Evolutionary conservation across 176 grass and related monocot genomes (phyloP), one percentile per base, ranked within the genome.

Genomic region (Zea luxurians): DNA sequence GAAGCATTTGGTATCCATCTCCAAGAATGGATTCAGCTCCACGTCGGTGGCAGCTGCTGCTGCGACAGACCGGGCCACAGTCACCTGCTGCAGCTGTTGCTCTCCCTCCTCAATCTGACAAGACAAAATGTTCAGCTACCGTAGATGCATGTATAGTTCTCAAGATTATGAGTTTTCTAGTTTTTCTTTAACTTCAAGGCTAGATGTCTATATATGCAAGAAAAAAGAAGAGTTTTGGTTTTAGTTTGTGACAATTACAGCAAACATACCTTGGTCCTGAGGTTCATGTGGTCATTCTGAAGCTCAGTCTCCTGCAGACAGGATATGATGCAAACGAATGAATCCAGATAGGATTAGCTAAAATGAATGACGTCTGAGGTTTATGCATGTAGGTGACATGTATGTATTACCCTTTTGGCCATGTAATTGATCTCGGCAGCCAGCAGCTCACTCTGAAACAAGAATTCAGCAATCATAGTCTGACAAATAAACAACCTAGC

Each of bases 1-100:
- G 83, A 83, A 86, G 71, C 77, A 77, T 73, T 88, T 92, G 48
- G 84, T 83, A 77, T 88, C 86, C 52, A 92, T 67, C 61, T 61
- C 58, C 37, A 81, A 68, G 74, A 87, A 75, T 1, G 66, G 41
- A 41, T 82, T 69, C 40, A 77, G 68, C 57, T 82, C 78, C 47
- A 67, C 45, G 15, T n/a, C 41, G 17, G 68, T 61, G 12, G 59
- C 18, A 2, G 61, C 61, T 1, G 79, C 78, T 37, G 12, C 79
- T 3, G 34, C 84, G 5, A 72, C 63, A 4, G 88, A 79, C 18
- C 64, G 47, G 27, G 74, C 75, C 27, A 90, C 61, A 8, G 78
- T 90, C 71, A 85, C 59, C 69, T 93, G 78, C 58, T 93, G 79
- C 54, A 82, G 53, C 59, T 75, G 69, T 65, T 90, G 46, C 46